A percentile compares a stretch with the other conserved stretches of the same genome.
Conservation (phyloP, 352 stramenopile species). For the Heterotrichella gracilis region DNA sequence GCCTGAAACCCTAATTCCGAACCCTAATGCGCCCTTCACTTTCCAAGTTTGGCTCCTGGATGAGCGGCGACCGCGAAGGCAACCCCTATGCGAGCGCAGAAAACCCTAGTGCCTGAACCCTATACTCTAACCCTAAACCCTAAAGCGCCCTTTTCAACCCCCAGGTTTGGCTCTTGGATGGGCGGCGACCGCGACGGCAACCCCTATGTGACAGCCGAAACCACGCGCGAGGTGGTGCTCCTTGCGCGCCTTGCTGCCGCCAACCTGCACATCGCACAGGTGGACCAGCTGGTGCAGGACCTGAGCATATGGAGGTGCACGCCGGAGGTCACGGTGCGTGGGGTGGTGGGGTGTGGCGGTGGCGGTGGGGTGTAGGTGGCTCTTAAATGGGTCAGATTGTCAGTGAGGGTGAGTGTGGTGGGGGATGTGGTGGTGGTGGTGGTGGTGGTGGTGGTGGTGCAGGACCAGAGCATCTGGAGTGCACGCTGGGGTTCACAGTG, state of each 20-base stretch:
- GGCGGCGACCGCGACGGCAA: slow-evolving; percentile 42
- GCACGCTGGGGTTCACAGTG: too few species aligned
- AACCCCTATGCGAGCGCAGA: slow-evolving; percentile 41
- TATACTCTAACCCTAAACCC: too few species aligned
- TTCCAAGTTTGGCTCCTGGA: slow-evolving; percentile 51
- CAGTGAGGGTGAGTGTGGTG: too few species aligned
- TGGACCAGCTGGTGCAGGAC: slow-evolving; percentile 26
- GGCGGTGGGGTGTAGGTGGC: too few species aligned
- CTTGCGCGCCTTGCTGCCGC: slow-evolving; percentile 28
- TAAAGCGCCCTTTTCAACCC: too few species aligned
- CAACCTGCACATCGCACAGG: slow-evolving; percentile 27
- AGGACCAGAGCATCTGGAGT: too few species aligned
- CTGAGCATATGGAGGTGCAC: slow-evolving; percentile 28
- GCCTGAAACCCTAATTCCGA: too few species aligned
- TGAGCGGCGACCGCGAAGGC: slow-evolving; percentile 39
- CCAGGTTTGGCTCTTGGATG: slow-evolving; percentile 47
- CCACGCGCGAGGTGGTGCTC: slow-evolving; percentile 32
- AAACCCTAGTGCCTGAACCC: too few species aligned
- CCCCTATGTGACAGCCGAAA: slow-evolving; percentile 38
- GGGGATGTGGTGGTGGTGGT: too few species aligned
- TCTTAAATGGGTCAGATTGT: too few species aligned
- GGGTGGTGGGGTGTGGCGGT: too few species aligned
- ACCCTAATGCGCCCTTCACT: slow-evolving; percentile 30
- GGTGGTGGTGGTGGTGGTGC: too few species aligned
- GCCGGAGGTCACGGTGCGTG: slow-evolving; percentile 12